Evolutionary conservation across 176 grass and related monocot species (phyloP).

Genomic region (Musa schizocarpa): DNA sequence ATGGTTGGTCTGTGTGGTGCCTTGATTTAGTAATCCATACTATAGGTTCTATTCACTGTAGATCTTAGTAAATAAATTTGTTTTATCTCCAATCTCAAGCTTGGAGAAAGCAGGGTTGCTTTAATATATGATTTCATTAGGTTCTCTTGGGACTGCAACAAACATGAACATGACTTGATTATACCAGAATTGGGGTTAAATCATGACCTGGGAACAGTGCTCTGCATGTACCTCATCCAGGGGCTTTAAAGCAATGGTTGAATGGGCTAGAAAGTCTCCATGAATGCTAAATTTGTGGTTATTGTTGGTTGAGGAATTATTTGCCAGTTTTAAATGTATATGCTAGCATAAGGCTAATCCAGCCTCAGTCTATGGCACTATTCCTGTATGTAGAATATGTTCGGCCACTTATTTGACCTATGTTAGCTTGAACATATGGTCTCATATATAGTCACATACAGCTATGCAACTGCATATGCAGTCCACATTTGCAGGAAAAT

Average conservation of each 20-base stretch:
- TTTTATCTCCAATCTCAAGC: not conserved
- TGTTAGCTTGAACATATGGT: no score
- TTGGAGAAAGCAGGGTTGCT: not conserved
- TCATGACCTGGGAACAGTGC: no score
- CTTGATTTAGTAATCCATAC: no score
- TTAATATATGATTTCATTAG: not conserved
- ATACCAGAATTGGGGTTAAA: no score
- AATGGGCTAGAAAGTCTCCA: not conserved
- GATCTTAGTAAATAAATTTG: not conserved
- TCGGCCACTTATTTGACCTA: not conserved
- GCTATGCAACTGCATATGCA: not conserved
- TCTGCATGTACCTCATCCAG: no score
- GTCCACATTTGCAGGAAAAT: not conserved
- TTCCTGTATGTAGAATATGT: not conserved
- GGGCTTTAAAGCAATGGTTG: not conserved
- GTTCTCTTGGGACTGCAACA: not conserved
- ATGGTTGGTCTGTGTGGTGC: no score
- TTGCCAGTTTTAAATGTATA: not conserved
- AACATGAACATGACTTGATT: not conserved
- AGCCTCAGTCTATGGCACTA: not conserved
- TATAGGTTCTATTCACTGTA: no score
- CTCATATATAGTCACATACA: not conserved
- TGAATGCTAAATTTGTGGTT: not conserved
- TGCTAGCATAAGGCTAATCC: not conserved
- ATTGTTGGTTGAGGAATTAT: not conserved